Evolutionary conservation across 2,329 filamentous ascomycete genomes (phyloP).

Genomic region (Verticillium albo-atrum): DNA sequence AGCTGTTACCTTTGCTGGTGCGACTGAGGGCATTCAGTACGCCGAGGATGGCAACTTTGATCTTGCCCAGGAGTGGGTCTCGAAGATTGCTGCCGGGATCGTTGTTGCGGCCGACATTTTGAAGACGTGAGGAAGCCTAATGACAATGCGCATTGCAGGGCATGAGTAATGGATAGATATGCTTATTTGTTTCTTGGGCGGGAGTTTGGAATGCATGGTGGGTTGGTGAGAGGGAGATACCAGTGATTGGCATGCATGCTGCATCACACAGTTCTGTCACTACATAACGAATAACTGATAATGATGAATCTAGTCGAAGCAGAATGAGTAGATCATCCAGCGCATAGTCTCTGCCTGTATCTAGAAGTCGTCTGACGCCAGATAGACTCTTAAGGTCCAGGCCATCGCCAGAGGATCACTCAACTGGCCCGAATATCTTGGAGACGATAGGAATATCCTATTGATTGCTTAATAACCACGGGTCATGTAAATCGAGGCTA

Average conservation of each 20-base stretch:
- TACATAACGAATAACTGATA: neutral
- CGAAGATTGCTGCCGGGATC: constrained; percentile 28
- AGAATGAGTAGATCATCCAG: no score
- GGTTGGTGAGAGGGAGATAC: neutral
- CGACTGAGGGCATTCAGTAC: constrained; percentile 63
- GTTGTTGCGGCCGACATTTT: constrained; percentile 27
- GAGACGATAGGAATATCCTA: no score
- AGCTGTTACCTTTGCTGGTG: constrained; percentile 44
- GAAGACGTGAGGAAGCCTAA: constrained; percentile 15
- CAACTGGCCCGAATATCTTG: no score
- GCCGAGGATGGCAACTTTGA: constrained; percentile 32
- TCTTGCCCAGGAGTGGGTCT: constrained; percentile 27
- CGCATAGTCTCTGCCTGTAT: no score
- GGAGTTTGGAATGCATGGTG: neutral
- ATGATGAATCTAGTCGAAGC: neutral
- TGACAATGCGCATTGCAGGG: neutral
- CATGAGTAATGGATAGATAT: neutral
- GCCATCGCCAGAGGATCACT: no score
- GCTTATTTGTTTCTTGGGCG: neutral
- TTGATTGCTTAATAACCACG: no score
- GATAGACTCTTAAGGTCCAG: no score
- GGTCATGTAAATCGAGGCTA: no score
- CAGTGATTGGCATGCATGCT: neutral
- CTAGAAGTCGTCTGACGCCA: no score
- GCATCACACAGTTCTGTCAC: neutral